Evolutionary conservation across 169 alveolate genomes (phyloP).

Genomic region (Babesia ovata): DNA sequence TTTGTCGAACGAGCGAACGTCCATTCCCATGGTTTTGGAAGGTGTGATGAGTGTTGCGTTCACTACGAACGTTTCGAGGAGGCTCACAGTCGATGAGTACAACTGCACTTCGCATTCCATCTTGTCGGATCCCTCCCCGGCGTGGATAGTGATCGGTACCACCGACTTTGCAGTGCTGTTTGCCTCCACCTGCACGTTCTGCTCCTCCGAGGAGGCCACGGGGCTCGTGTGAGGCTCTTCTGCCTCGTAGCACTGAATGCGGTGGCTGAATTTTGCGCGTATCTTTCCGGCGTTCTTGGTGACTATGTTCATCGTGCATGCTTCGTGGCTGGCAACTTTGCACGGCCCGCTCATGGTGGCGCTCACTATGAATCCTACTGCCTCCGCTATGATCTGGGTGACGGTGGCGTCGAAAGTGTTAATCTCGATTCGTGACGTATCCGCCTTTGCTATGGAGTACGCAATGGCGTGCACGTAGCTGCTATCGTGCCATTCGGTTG

Average conservation of each 20-base stretch:
- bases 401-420: slow-evolving; percentile 54
- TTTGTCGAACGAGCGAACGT: slow-evolving; percentile 6
- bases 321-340: slow-evolving; percentile 1
- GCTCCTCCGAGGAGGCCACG: slow-evolving; percentile 20
- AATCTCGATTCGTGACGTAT: slow-evolving; percentile 30
- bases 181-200: slow-evolving; percentile 7
- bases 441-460: slow-evolving; percentile 31
- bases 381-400: slow-evolving; percentile 49
- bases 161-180: neutral
- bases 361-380: slow-evolving; percentile 56
- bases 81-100: slow-evolving; percentile 8
- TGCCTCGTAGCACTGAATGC: slow-evolving; percentile 30
- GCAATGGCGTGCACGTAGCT: slow-evolving; percentile 34
- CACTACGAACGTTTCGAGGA: slow-evolving; percentile 6
- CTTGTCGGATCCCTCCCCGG: neutral
- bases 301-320: slow-evolving; percentile 18
- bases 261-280: slow-evolving; percentile 28
- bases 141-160: slow-evolving; percentile 30
- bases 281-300: slow-evolving; percentile 53
- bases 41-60: neutral
- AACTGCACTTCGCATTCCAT: slow-evolving; percentile 21
- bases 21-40: neutral
- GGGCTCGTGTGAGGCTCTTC: neutral
- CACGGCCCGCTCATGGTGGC: slow-evolving; percentile 50
- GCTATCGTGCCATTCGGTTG: slow-evolving; percentile 23